Percentiles rank a stretch among this genome's conserved stretches.
phyloP scores from a whole-genome alignment of 2,329 filamentous ascomycete species.

The Catunica adiposa region DNA sequence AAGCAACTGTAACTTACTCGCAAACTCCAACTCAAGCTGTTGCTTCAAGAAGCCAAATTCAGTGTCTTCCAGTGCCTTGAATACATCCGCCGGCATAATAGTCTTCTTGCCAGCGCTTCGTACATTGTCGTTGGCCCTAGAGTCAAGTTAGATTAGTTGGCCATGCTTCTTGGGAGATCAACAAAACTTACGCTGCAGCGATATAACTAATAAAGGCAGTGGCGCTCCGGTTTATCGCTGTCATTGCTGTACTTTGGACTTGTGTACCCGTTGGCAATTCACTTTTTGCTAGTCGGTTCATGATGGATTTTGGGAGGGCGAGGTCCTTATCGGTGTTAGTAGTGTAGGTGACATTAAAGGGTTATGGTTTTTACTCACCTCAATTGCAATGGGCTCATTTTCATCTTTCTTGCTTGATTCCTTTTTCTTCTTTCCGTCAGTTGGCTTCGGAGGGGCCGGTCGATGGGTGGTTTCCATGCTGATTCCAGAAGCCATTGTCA shows the following conservation, averaged over 20 bases:
- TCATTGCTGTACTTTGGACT: conserved; percentile 65
- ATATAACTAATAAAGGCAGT: conserved; percentile 74
- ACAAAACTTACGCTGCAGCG: conserved; percentile 49
- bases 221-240: conserved; percentile 65
- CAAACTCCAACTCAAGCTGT: conserved; percentile 57
- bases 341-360: neutral
- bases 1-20: conserved; percentile 44
- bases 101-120: conserved; percentile 56
- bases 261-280: conserved; percentile 67
- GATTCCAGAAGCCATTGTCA: conserved; percentile 4
- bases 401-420: conserved; percentile 17
- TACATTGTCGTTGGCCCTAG: conserved; percentile 58
- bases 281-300: conserved; percentile 63
- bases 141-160: neutral
- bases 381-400: conserved; percentile 32
- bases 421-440: conserved; percentile 22
- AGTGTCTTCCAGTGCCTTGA: conserved; percentile 58
- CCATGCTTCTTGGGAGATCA: neutral
- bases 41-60: conserved; percentile 58
- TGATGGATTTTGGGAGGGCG: conserved; percentile 63
- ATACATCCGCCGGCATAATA: conserved; percentile 58
- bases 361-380: conserved; percentile 27
- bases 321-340: conserved; percentile 35
- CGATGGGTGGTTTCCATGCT: conserved; percentile 15
- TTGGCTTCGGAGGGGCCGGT: conserved; percentile 18